phyloP scores from a whole-genome alignment of 2,329 filamentous ascomycete genomes.

The Sclerotinia sclerotiorum region DNA sequence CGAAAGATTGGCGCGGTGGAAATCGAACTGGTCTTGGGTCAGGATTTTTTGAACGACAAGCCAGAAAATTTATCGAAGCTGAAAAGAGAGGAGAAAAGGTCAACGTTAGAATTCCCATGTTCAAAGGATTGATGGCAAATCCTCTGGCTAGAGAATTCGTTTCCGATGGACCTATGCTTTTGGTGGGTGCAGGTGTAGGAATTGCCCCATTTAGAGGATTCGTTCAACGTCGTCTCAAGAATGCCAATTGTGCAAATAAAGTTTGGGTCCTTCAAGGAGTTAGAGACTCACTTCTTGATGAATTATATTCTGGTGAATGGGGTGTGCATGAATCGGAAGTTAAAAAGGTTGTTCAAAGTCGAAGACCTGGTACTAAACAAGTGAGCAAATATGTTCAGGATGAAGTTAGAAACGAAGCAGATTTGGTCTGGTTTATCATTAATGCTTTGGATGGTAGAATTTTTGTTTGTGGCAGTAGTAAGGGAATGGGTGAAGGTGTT shows the following conservation, averaged over 20 bases:
- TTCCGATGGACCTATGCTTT: conserved; percentile 92
- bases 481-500: conserved; percentile 97
- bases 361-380: conserved; percentile 50
- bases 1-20: conserved; percentile 72
- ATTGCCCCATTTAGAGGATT: conserved; percentile 98
- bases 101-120: conserved; percentile 86
- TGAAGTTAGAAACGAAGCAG: conserved; percentile 85
- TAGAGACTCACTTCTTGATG: conserved; percentile 90
- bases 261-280: conserved; percentile 95
- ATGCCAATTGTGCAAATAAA: conserved; percentile 95
- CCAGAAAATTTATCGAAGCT: conserved; percentile 67
- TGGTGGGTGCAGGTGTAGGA: conserved; percentile 94
- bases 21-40: conserved; percentile 82
- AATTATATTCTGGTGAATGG: conserved; percentile 96
- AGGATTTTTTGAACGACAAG: conserved; percentile 88
- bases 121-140: conserved; percentile 97
- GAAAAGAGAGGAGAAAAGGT: conserved; percentile 59
- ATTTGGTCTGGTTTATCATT: conserved; percentile 97
- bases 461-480: conserved; percentile 93
- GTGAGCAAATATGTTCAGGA: conserved; percentile 94
- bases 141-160: conserved; percentile 89
- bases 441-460: conserved; percentile 94
- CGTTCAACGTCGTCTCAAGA: conserved; percentile 89
- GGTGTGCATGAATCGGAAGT: conserved; percentile 87
- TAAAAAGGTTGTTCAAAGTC: conserved; percentile 77